A percentile compares a stretch with the other conserved stretches of the same genome.
These are phyloP conservation scores for Knufia fluminis DNA, from an alignment of 2,329 filamentous ascomycete genomes.

Conservation along the genomic window DNA sequence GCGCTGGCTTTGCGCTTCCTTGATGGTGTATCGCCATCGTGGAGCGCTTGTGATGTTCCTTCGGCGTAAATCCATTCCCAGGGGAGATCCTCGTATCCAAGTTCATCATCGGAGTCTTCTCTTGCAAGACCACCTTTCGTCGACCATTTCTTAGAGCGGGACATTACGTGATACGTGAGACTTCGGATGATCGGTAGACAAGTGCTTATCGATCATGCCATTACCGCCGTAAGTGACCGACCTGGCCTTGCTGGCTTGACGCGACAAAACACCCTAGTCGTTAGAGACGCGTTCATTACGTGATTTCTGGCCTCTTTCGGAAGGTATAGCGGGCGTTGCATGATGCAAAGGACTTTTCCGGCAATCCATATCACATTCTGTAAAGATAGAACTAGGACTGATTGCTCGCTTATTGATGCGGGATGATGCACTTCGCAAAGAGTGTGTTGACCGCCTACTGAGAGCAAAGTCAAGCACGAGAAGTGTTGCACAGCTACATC, in stretches of 20 bases:
- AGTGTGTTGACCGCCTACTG: not conserved
- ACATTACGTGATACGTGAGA: conserved; percentile 7
- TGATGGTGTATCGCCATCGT: conserved; percentile 16
- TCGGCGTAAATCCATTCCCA: conserved; percentile 70
- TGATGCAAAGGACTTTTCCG: too few relatives aligned
- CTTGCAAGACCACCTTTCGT: conserved; percentile 54
- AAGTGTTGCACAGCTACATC: not conserved
- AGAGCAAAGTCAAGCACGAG: not conserved
- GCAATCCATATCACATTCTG: too few relatives aligned
- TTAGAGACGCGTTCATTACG: too few relatives aligned
- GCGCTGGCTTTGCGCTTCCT: conserved; percentile 21
- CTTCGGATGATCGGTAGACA: not conserved
- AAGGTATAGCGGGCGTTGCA: too few relatives aligned
- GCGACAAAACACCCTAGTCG: too few relatives aligned
- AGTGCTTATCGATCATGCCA: too few relatives aligned
- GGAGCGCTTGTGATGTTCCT: not conserved
- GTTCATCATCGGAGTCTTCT: conserved; percentile 83
- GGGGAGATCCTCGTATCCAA: conserved; percentile 60
- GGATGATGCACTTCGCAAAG: not conserved
- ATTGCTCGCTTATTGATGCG: not conserved
- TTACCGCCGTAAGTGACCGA: too few relatives aligned
- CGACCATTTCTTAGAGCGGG: conserved; percentile 36
- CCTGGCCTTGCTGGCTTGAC: too few relatives aligned
- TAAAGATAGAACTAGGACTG: too few relatives aligned
- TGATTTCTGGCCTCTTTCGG: too few relatives aligned